Base-by-base conservation (phyloP, 2,329 filamentous ascomycete species). In the Fusarium annulatum region DNA sequence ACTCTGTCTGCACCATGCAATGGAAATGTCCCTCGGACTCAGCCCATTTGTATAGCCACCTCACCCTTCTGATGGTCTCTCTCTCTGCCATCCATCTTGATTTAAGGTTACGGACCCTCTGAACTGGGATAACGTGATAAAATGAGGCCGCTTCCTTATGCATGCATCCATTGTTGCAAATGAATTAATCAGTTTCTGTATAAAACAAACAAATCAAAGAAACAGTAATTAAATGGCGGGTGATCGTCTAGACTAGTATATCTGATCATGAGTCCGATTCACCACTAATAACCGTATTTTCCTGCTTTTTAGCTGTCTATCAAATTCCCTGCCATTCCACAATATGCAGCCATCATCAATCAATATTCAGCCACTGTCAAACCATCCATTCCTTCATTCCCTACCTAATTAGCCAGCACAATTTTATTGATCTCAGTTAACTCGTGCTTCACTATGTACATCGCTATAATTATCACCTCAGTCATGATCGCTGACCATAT, bases 21-120 rank as follows among this genome's bases (percentile, higher is more conserved):
- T 60, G 58, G 62, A 61, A 42, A 58, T 61, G 23, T 48, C 71
- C 59, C 55, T 56, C 39, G 61, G 55, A 72, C 71, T 72, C 71
- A 68, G 71, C 71, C 71, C 62, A 59, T 64, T 48, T 55, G 68
- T 68, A 73, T 59, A 71, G 71, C 71, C 71, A 73, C 26, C 45
- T 21, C 21, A 28, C 70, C 49, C 30, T 57, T 30, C n/a, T 33
- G 33, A 33, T 34, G 28, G 39, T 34, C 45, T 61, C 34, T 63
- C 52, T 63, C 52, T 58, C 39, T 66, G 23, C 15, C 56, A 59
- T 42, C 39, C 49, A 65, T 53, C 45, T 42, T 64, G 45, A 68
- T 41, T 41, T 45, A 60, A 64, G 53, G 65, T 65, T 59, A 52
- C 30, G 30, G 30, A 18, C 28, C 39, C 38, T 64, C 41, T 36